Percentiles rank a stretch among this genome's conserved stretches.
These are phyloP conservation scores for Exidia glandulosa DNA, from an alignment of 768 basidiomycete genomes.

Conservation along the genomic window DNA sequence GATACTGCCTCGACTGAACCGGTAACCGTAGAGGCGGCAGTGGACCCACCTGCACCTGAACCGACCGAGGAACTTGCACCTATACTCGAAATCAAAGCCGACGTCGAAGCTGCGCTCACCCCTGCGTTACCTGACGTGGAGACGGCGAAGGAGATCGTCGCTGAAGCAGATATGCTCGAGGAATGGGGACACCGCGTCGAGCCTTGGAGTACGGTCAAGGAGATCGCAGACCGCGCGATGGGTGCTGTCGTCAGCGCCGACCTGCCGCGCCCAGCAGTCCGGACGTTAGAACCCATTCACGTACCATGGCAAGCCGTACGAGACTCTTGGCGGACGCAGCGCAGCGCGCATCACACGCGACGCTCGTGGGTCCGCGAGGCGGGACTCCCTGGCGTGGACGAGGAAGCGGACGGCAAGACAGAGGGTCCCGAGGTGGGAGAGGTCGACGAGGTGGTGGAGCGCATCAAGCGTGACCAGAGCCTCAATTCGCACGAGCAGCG, in stretches of 20 bases:
- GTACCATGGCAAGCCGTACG: slow-evolving; percentile 61
- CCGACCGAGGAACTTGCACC: not conserved
- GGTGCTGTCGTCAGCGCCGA: slow-evolving; percentile 41
- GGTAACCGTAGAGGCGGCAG: not conserved
- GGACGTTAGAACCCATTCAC: slow-evolving; percentile 35
- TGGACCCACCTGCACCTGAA: not conserved
- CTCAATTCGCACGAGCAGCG: slow-evolving; percentile 75
- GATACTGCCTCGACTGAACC: slow-evolving; percentile 4
- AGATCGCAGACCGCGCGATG: slow-evolving; percentile 66
- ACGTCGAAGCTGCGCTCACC: not conserved
- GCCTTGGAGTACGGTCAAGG: slow-evolving; percentile 56
- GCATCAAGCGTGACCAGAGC: slow-evolving; percentile 60
- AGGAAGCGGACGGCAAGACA: slow-evolving; percentile 23
- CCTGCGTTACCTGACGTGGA: not conserved
- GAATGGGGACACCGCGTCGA: slow-evolving; percentile 66
- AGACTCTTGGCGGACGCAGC: slow-evolving; percentile 52
- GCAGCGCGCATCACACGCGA: slow-evolving; percentile 38
- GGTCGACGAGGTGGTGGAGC: slow-evolving; percentile 65
- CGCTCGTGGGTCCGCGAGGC: slow-evolving; percentile 51
- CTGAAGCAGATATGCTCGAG: slow-evolving; percentile 30
- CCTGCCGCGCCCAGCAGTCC: slow-evolving; percentile 4
- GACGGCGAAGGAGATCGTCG: not conserved
- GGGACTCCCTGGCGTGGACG: slow-evolving; percentile 17
- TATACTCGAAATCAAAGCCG: not conserved
- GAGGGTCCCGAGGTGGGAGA: slow-evolving; percentile 28